Evolutionary conservation across 169 alveolate genomes (phyloP).

Genomic region (Eimeria praecox): DNA sequence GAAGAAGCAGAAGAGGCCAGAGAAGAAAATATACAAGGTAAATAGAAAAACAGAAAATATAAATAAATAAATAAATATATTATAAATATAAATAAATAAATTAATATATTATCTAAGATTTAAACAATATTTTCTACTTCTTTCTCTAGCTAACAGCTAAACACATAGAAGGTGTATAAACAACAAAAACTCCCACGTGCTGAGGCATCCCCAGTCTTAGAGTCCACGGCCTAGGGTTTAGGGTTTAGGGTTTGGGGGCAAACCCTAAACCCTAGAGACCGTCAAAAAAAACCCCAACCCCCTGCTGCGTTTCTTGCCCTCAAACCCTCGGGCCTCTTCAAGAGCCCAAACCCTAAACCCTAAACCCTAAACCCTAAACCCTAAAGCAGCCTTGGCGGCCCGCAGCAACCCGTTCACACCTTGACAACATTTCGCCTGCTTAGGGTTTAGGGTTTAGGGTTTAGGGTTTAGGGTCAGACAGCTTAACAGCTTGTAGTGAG

Average conservation of each 20-base stretch:
- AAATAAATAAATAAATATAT: no score
- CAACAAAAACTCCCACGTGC: background rate
- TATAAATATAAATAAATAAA: no score
- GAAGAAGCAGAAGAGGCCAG: background rate
- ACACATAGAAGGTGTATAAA: background rate
- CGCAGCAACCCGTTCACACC: background rate
- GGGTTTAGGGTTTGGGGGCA: background rate
- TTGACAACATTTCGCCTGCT: background rate
- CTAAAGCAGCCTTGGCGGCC: background rate
- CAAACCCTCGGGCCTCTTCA: no score
- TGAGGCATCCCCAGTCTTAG: no score
- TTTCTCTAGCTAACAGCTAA: background rate
- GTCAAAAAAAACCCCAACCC: background rate
- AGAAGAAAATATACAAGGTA: slow-evolving; percentile 23
- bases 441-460: slow-evolving; percentile 42
- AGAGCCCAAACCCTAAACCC: background rate
- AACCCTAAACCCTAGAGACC: slow-evolving; percentile 34
- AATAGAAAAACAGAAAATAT: no score
- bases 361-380: slow-evolving; percentile 29
- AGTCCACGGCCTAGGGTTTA: no score
- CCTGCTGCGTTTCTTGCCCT: background rate
- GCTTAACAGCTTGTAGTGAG: no score
- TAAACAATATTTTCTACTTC: background rate
- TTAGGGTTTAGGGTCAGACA: no score
- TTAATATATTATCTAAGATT: no score